Evolutionary conservation across 345 rosid species (phyloP), one percentile per base, ranked within the genome.

Genomic region (Brassica incana): DNA sequence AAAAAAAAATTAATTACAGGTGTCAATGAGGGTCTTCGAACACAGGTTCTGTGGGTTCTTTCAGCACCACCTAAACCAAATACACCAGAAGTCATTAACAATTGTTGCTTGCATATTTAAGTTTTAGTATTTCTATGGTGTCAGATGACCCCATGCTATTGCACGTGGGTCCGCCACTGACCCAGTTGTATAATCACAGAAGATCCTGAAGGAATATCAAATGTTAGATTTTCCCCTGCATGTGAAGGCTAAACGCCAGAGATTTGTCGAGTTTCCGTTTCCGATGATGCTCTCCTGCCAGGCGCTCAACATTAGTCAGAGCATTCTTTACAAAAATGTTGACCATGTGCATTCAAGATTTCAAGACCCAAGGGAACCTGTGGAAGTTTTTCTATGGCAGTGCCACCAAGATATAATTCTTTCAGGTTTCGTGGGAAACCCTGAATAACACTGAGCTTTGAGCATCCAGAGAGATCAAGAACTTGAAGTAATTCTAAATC

Each of bases 391-490:
- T 7, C 12, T 20, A 72, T 12, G 2, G 66, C 54, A 0, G 78
- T 75, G 4, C 18, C 54, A 65, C 8, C 58, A 54, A 75, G 72
- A 75, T 75, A 75, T 25, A 75, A 18, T 72, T 75, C 72, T 66
- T 36, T 25, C 16, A 66, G 3, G 43, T 75, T 75, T n/a, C 18
- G 23, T 9, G 78, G 78, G 25, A 75, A 23, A 20, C 65, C 54
- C 72, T 65, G 45, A 20, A 75, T 75, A 30, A 35, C 14, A 6
- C 36, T 10, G 0, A 75, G 78, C 16, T 2, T 0, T 0, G 15
- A 75, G 78, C 78, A 75, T 6, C 78, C 78, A 75, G 78, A 65
- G 27, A 75, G 2, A 52, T 75, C 2, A 52, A 75, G 72, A 75
- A 66, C 71, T 75, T 66, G 9, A n/a, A 75, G 65, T 20, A 71